These are phyloP conservation scores for Hypericum perforatum DNA, from an alignment of 345 rosid genomes.

Conservation along the genomic window DNA sequence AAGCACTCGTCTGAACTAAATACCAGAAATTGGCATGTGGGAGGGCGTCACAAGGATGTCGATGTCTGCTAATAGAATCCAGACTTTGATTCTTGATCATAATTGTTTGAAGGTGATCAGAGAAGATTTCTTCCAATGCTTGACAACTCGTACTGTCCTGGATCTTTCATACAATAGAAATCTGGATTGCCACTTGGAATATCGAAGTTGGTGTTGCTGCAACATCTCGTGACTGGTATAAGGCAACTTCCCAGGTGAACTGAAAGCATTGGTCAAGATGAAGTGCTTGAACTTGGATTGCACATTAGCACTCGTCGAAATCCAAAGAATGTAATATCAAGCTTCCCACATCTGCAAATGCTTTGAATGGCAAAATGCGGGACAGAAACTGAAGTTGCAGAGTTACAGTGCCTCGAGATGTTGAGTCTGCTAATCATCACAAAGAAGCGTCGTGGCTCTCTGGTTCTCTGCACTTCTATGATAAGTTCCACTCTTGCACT, in stretches of 20 bases:
- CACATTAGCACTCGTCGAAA: neutral
- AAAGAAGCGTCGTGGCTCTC: slow-evolving; percentile 1
- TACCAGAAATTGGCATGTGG: slow-evolving; percentile 15
- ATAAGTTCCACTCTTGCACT: slow-evolving; percentile 5
- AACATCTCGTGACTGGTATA: slow-evolving; percentile 16
- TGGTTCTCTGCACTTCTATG: neutral
- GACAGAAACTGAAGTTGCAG: too few relatives aligned
- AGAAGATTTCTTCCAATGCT: slow-evolving; percentile 18
- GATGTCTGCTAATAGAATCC: slow-evolving; percentile 15
- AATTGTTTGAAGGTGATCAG: too few relatives aligned
- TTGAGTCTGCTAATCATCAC: slow-evolving; percentile 11
- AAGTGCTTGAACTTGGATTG: slow-evolving; percentile 12
- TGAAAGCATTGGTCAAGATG: slow-evolving; percentile 18
- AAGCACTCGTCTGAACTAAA: slow-evolving; percentile 2
- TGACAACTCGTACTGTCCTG: slow-evolving; percentile 19
- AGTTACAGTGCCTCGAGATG: neutral
- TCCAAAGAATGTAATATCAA: slow-evolving; percentile 15
- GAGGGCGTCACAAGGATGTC: slow-evolving; percentile 16
- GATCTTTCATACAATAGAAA: slow-evolving; percentile 14
- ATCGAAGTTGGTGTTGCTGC: slow-evolving; percentile 9
- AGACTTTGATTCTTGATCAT: slow-evolving; percentile 16
- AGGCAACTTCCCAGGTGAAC: slow-evolving; percentile 16
- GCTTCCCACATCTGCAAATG: slow-evolving; percentile 11
- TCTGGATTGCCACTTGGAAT: slow-evolving; percentile 19
- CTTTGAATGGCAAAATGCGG: slow-evolving; percentile 11